Base-by-base conservation (phyloP, 2,329 filamentous ascomycete genomes). In the Hymenoscyphus albidus region DNA sequence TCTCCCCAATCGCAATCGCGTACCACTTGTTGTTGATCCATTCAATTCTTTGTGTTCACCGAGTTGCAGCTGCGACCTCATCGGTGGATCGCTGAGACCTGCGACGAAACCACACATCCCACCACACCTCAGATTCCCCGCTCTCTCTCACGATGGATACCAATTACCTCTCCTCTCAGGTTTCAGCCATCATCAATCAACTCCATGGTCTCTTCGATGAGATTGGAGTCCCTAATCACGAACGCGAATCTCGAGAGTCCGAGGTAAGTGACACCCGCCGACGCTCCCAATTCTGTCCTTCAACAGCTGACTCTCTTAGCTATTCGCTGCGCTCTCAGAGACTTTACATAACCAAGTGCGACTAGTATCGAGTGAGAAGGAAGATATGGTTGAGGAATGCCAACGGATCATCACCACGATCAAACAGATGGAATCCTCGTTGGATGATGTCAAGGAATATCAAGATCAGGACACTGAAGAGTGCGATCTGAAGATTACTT, bases 201-300 rank as follows among this genome's bases (percentile, higher is more conserved):
- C 85, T 99, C 67, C 94, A 98, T 79, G 91, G 90, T 70, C 85
- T 98, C 64, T 99, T 97, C 75, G 95, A 99, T 77, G 94, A 99
- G 76, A 99, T 99, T 74, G 95, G 95, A 65, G 91, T 99, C n/a
- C 87, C 94, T 35, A 87, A 82, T 74, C 93, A 97, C 87, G 95
- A 98, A 78, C 90, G 95, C 74, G 93, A 98, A 76, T 84, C 86
- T 59, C 85, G 95, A 73, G 94, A 98, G 76, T 86, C 91, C 76
- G 92, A 97, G 87, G 93, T 96, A 81, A 74, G 84, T 73, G 60
- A 65, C 65, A 62, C 27, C 35, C 5, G 31, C 27, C 38, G 40
- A 57, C 31, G 60, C 22, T 61, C 40, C 55, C 42, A 64, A 61
- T 64, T 74, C 38, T 16, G 61, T 71, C 65, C 63, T 68, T 73